Base-by-base conservation (phyloP, 1,284 basidiomycete genomes). In the Phellopilus nigrolimitatus region DNA sequence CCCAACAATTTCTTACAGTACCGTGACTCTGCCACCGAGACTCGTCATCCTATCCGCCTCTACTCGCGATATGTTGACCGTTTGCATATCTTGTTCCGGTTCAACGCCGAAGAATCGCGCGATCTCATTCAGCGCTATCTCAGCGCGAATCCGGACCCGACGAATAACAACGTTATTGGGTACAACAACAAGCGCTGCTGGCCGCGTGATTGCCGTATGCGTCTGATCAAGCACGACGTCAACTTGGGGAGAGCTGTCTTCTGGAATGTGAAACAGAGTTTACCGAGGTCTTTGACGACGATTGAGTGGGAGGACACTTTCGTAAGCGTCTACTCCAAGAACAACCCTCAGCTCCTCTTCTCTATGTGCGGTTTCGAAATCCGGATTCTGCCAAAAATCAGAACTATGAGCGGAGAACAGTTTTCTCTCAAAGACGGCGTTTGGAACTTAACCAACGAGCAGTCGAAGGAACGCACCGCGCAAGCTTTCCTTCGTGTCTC, bases 121-220 rank as follows among this genome's bases (percentile, higher is more conserved):
- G 97, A 99, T 66, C 82, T 99, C 55, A 99, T 99, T 59, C 95
- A 99, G 69, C 86, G 97, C 25, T 97, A 95, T 69, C 82, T 98
- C 57, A 93, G 88, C 53, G 95, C 94, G 21, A 95, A 98, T 65
- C 95, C 95, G 9, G 95, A 98, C 70, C 95, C 95, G 8, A 98
- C 95, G 49, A 99, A 99, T 72, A 95, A 95, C 71, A 98, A 98
- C 62, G 88, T 99, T 58, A 95, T 98, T 58, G 95, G 95, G 1
- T 99, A 98, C 72, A 98, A 98, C 75, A 98, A 97, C 74, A 95
- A 95, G 69, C 88, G 93, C 52, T 99, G 97, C 74, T 98, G 97
- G 97, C 97, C 97, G 21, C 80, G 95, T 57, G 97, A 99, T 67
- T 98, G 95, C 66, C 88, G 97, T 54, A 99, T 99, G 97, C 80